Evolutionary conservation across 2,329 filamentous ascomycete species (phyloP), one percentile per base, ranked within the genome.

Genomic region (Helotiales sp.): DNA sequence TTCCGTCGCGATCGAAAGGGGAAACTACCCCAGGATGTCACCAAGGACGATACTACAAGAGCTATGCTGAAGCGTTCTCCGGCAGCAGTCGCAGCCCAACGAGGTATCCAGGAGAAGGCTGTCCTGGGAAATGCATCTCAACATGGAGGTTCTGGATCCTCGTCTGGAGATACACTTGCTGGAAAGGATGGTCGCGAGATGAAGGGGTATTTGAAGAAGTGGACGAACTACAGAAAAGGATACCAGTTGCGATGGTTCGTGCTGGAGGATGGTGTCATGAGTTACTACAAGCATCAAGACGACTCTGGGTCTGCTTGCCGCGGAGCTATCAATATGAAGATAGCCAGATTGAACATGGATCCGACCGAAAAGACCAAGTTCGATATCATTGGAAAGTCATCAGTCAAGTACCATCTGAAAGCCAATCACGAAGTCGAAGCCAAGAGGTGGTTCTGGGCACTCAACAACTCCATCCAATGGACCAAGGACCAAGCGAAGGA

Each of bases 261-360:
- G 15, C 87, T 99, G 8, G 96, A 99, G 78, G 96, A 99, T 77
- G 96, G 96, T 13, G 95, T 99, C 13, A 80, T 99, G 72, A 98
- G 96, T 80, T 99, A 99, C 82, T 99, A 98, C 83, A 99, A 99
- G 81, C 93, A 98, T 78, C 96, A 99, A 81, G 96, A 99, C 77
- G 96, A 99, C 78, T 93, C 93, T 34, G 96, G 94, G 26, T 97
- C 93, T 61, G 96, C 96, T 64, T 99, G 96, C 78, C 93, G 96
- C 69, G 96, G 96, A 67, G 96, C 96, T 61, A 99, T 99, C 81
- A 98, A 98, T 78, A 99, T 99, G 94, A 91, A 91, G 69, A 99
- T 99, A 73, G 96, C 96, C 26, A 91, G 89, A 76, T 86, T 99
- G 32, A 91, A 95, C 80, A 98, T 99, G 94, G 96, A 96, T 76